Conservation (phyloP, 805 yeast genomes). For the Pichia ethanolica region DNA sequence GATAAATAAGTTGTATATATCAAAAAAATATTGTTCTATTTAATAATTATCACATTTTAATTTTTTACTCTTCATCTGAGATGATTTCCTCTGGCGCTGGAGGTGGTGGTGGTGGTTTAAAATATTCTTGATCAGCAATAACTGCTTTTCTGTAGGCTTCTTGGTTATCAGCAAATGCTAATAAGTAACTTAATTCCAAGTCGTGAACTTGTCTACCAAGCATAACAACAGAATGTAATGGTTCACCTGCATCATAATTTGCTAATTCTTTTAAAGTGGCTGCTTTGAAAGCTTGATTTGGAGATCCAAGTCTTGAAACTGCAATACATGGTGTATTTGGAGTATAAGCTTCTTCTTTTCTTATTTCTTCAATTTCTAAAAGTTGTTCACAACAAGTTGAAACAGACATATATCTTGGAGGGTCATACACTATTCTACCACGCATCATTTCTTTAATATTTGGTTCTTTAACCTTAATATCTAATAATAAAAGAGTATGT, state of each 20-base stretch:
- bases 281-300: slow-evolving; percentile 73
- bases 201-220: slow-evolving; percentile 93
- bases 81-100: slow-evolving; percentile 11
- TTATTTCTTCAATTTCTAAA: slow-evolving; percentile 75
- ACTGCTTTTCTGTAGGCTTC: slow-evolving; percentile 42
- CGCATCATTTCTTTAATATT: slow-evolving; percentile 90
- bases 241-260: slow-evolving; percentile 86
- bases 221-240: slow-evolving; percentile 84
- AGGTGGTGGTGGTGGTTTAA: slow-evolving; percentile 33
- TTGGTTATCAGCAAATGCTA: slow-evolving; percentile 63
- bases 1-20: no score
- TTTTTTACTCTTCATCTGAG: slow-evolving; percentile 11
- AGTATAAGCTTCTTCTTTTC: slow-evolving; percentile 73
- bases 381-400: slow-evolving; percentile 84
- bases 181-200: slow-evolving; percentile 76
- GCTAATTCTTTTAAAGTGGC: slow-evolving; percentile 74
- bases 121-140: slow-evolving; percentile 55
- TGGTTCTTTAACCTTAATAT: slow-evolving; percentile 95
- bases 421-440: slow-evolving; percentile 87
- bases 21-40: not conserved
- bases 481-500: slow-evolving; percentile 82
- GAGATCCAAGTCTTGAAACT: slow-evolving; percentile 85
- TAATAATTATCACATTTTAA: no score
- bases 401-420: slow-evolving; percentile 94
- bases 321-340: slow-evolving; percentile 90